Base-by-base conservation (phyloP, 345 rosid genomes). In the Camelina sativa region DNA sequence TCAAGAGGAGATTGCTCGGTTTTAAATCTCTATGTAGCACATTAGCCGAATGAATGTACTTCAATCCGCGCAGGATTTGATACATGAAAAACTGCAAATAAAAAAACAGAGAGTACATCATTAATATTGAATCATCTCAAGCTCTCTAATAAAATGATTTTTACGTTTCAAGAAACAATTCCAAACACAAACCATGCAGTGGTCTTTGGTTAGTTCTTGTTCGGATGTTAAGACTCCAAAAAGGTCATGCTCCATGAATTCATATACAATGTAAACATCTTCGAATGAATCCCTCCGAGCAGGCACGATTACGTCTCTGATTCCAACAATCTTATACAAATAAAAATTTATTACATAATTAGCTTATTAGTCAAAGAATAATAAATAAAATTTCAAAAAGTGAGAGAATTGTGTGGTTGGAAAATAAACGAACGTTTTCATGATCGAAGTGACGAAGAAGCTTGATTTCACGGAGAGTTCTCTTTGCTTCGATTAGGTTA, bases 391-490 rank as follows among this genome's bases (percentile, higher is more conserved):
- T 7, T 25, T 25, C 3, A 3, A 8, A 43, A 65, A 9, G 9
- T 11, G 11, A 46, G 12, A 47, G 5, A 38, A 64, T 13, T 35
- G 46, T 19, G 53, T 41, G 30, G 56, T 28, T 28, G 30, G 30
- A 65, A 74, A 90, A 43, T 4, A 46, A 57, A 94, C 93, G 79
- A 78, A 91, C 98, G 71, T 90, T 91, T 84, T 91, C 97, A 85
- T 94, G 98, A 72, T 90, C 88, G 85, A 94, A 87, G 80, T 91
- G 98, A 28, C 97, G 90, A 78, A 94, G 97, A 61, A 94, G 82
- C 88, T 90, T 94, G 89, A 91, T 91, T 87, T 91, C 98, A 2
- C 98, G 96, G 43, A 94, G 95, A 8, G 97, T 89, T 84, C 97
- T 88, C 87, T 94, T 94, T 13, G 97, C 97, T 25, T 86, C 93